A percentile compares a stretch with the other conserved stretches of the same genome.
Evolutionary conservation across 75 land plant genomes (phyloP).

Genomic region (Cunninghamia lanceolata): DNA sequence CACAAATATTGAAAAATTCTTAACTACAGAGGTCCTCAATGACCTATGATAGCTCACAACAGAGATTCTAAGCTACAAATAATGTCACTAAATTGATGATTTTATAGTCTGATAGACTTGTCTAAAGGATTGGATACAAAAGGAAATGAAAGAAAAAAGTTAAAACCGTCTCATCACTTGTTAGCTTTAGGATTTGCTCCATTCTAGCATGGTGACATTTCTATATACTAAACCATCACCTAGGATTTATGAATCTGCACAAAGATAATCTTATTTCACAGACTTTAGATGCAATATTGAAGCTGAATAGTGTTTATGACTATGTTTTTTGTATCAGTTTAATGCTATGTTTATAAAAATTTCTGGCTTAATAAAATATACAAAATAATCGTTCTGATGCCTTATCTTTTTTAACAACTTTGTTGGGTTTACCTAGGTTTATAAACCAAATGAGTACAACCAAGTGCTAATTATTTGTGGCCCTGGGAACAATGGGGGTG

Average conservation of each 20-base stretch:
- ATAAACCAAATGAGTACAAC: conserved; percentile 45
- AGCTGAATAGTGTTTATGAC: background rate
- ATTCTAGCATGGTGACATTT: background rate
- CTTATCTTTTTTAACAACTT: background rate
- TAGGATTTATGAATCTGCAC: background rate
- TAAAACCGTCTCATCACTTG: background rate
- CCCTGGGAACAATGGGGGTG: conserved; percentile 98
- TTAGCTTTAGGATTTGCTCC: background rate
- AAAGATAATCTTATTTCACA: background rate
- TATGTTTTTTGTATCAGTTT: background rate
- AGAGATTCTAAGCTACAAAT: background rate
- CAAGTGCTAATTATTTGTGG: conserved; percentile 91
- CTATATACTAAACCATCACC: background rate
- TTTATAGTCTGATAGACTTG: background rate
- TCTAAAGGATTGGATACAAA: background rate
- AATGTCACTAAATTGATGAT: background rate
- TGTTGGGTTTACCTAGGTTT: conserved; percentile 49
- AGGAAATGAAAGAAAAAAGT: background rate
- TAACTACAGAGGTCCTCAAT: background rate
- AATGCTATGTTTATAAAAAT: background rate
- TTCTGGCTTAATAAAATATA: background rate
- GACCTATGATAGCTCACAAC: background rate
- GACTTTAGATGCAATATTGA: background rate
- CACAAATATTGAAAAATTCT: background rate
- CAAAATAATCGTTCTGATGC: background rate